phyloP scores from a whole-genome alignment of 148 eudicot genomes.

The Vaccinium vitisidaea region DNA sequence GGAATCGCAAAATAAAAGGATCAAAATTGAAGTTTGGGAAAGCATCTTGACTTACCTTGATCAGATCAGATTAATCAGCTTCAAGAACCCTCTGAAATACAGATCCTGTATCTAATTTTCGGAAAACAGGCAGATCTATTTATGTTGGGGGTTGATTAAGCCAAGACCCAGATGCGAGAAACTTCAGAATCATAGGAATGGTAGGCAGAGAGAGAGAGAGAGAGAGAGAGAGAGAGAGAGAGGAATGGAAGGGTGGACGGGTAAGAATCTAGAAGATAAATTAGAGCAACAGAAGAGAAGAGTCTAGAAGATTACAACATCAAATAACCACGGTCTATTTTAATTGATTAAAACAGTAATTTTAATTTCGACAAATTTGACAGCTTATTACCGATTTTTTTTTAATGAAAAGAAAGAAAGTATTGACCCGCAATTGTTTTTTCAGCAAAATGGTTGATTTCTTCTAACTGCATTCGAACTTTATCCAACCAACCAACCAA shows the following conservation, averaged over 20 bases:
- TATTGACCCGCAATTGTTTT: conserved; percentile 1
- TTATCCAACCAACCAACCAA: not conserved
- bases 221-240: not conserved
- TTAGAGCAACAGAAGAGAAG: not conserved
- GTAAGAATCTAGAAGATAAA: not conserved
- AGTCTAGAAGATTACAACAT: not conserved
- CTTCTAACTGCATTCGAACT: not conserved
- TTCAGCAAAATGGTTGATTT: not conserved
- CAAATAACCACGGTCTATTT: not conserved
- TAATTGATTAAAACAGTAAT: too few relatives aligned
- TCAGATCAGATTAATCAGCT: not conserved
- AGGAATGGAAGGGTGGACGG: not conserved
- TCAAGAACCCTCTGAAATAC: not conserved
- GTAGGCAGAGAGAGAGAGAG: not conserved
- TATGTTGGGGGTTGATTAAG: too few relatives aligned
- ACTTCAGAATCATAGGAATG: not conserved
- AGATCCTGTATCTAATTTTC: not conserved
- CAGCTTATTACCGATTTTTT: not conserved
- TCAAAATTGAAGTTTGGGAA: not conserved
- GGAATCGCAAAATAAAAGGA: not conserved
- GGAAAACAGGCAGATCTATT: not conserved
- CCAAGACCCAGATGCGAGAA: not conserved
- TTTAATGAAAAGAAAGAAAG: not conserved
- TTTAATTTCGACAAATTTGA: not conserved
- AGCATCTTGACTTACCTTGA: not conserved